phyloP scores from a whole-genome alignment of 768 basidiomycete genomes.

The Boletus coccyginus region DNA sequence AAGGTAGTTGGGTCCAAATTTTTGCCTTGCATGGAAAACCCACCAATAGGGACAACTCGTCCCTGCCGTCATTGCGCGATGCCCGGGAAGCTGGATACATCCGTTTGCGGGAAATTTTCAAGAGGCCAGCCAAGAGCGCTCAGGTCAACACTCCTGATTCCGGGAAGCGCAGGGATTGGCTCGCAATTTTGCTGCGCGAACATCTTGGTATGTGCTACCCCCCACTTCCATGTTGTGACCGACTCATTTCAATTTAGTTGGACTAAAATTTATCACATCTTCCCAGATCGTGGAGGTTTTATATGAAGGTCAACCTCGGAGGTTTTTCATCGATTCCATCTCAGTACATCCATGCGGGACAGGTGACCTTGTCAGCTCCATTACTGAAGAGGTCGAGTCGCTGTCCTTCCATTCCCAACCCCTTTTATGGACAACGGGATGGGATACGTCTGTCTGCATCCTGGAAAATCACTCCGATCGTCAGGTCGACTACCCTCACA shows the following conservation, averaged over 20 bases:
- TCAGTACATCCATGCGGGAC: constrained; percentile 27
- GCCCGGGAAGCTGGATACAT: constrained; percentile 52
- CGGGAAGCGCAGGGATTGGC: constrained; percentile 59
- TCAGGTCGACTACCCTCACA: constrained; percentile 30
- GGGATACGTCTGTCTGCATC: constrained; percentile 62
- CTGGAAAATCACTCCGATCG: constrained; percentile 28
- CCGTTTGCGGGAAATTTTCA: constrained; percentile 48
- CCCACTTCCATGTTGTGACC: not conserved
- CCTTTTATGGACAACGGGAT: constrained; percentile 59
- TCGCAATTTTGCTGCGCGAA: constrained; percentile 63
- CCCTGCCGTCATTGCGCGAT: constrained; percentile 49
- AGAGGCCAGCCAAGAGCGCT: constrained; percentile 12
- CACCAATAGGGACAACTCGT: constrained; percentile 37
- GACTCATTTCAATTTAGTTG: constrained; percentile 44
- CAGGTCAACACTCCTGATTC: constrained; percentile 17
- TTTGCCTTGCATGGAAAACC: constrained; percentile 43
- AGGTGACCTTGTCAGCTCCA: constrained; percentile 24
- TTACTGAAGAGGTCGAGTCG: constrained; percentile 41
- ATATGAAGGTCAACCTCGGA: constrained; percentile 60
- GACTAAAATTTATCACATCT: constrained; percentile 64
- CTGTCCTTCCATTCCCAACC: constrained; percentile 43
- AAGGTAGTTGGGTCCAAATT: constrained; percentile 48
- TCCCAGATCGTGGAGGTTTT: constrained; percentile 58
- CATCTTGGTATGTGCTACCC: constrained; percentile 51
- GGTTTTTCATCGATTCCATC: constrained; percentile 54